Evolutionary conservation across 129 eudicot genomes (phyloP), one percentile per base, ranked within the genome.

Genomic region (Chrysanthemum makinoi): DNA sequence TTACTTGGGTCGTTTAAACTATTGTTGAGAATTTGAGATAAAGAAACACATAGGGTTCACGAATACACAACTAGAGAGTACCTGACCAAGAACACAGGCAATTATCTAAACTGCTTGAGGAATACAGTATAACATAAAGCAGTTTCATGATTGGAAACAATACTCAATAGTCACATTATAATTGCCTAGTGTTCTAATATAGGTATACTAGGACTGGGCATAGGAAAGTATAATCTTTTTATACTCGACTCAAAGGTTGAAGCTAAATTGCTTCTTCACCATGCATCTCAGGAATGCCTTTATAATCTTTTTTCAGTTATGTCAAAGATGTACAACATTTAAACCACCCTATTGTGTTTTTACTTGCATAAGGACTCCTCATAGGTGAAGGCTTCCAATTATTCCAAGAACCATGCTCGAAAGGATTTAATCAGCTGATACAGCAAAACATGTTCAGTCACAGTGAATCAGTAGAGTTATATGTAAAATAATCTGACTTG

Each of bases 401-500:
- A 51, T 52, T 51, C 17, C 57, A 52, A 52, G 57, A 56, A 56
- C 62, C 62, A 18, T 56, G 30, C 62, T 18, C 62, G 26, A 56
- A n/a, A 56, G 24, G 26, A 56, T 22, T 9, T 56, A n/a, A 56
- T 56, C 62, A 56, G 62, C 62, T 56, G 62, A 56, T 1, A 0
- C 28, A 56, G 12, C 10, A 56, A 56, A 56, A 56, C 62, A 56
- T 17, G 11, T 16, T 56, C 62, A 18, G 18, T 56, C 9, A 56
- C 24, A 56, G 26, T 16, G 62, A 5, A 18, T 52, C 57, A 12
- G 57, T 52, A 52, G 17, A 52, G 17, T 16, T 56, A 10, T 4
- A 56, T 22, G 44, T 39, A 56, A 56, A 56, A 20, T 56, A 9
- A 55, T 1, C 44, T 18, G 26, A 17, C 62, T 56, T 56, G 12